Base-by-base conservation (phyloP, 2,329 filamentous ascomycete species). In the Sporothrix schenckii region DNA sequence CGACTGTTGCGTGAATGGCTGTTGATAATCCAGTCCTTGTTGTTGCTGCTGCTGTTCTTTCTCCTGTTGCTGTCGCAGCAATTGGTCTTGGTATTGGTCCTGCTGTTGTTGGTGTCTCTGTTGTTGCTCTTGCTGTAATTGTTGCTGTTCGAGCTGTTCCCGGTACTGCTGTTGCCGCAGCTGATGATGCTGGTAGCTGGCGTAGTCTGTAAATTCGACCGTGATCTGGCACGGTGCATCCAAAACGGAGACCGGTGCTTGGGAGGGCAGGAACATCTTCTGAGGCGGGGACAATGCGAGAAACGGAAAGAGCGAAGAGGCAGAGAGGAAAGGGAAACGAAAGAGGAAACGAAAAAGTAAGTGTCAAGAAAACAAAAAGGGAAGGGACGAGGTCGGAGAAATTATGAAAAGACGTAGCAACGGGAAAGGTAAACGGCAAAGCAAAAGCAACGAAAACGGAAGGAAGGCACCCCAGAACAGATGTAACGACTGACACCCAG, bases 201-300 rank as follows among this genome's bases (percentile, higher is more conserved):
- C 72, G 74, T 77, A 77, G 49, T 77, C 74, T 10, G 76, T 70
- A 71, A 79, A 76, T 70, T 77, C 75, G 73, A 77, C 75, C 72
- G 76, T 78, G 75, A 83, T 76, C 75, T 80, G 82, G 80, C 83
- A 83, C 52, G 79, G 75, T 71, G 74, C 71, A 80, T 80, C 75
- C 78, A 80, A 75, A 81, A 82, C 74, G 81, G 78, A 74, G 80
- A 44, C 66, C 69, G 84, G 81, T 69, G 83, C 83, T 69, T 83
- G 80, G 74, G 86, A 83, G 76, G 85, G 82, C 78, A 86, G 83
- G 80, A 85, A 87, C 85, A 87, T 87, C 78, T 80, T 82, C 76
- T 66, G 16, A 11, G n/a, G 41, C 61, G 39, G 60, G 39, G 34
- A 50, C 24, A 7, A 50, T 74, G 58, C 11, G 52, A 53, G 60